A percentile compares a stretch with the other conserved stretches of the same genome.
Conservation (phyloP, 2,329 filamentous ascomycete genomes). For the Paecilomyces fulvus region DNA sequence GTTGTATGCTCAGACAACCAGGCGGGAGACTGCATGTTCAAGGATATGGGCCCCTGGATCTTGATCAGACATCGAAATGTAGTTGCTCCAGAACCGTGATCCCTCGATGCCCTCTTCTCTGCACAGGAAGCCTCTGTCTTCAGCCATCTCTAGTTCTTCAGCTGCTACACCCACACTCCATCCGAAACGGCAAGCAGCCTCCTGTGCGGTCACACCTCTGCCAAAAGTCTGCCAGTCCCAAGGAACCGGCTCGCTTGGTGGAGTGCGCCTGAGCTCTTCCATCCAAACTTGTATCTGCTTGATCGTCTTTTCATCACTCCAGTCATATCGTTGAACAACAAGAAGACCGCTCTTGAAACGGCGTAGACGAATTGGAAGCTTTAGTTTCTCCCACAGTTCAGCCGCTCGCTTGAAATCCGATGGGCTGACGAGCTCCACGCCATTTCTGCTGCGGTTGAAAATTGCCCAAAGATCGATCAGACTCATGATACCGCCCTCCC, state of each 20-base stretch:
- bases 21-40: not conserved
- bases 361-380: constrained; percentile 74
- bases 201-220: constrained; percentile 78
- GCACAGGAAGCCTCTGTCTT: constrained; percentile 79
- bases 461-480: constrained; percentile 88
- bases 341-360: constrained; percentile 91
- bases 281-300: constrained; percentile 69
- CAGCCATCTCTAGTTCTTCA: constrained; percentile 95
- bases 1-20: not conserved
- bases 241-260: constrained; percentile 53
- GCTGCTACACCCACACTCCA: constrained; percentile 96
- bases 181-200: constrained; percentile 79
- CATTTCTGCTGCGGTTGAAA: constrained; percentile 87
- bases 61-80: constrained; percentile 14
- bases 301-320: constrained; percentile 85
- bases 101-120: constrained; percentile 89
- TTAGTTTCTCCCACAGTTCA: constrained; percentile 76
- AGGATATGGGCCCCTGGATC: not conserved
- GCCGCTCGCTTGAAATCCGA: constrained; percentile 87
- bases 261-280: constrained; percentile 58
- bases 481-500: constrained; percentile 78
- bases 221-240: constrained; percentile 78
- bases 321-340: constrained; percentile 80
- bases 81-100: constrained; percentile 87
- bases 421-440: constrained; percentile 88